Evolutionary conservation across 208 protist genomes (phyloP).

Genomic region (Vickermania spadyakhi): DNA sequence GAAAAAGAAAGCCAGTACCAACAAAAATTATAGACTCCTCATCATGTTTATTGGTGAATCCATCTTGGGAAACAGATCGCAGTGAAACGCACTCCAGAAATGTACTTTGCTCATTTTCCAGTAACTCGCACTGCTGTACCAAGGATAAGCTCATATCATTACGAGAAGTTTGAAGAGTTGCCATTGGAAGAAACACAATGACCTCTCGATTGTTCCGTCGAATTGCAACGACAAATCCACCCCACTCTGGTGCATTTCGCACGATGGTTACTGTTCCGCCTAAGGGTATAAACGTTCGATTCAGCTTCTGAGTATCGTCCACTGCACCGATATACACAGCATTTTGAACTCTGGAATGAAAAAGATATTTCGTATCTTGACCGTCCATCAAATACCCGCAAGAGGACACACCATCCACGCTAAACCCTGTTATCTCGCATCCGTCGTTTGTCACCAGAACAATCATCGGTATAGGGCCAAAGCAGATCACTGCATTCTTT

Average conservation of each 20-base stretch:
- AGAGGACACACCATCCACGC: constrained; percentile 14
- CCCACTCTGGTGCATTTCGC: constrained; percentile 39
- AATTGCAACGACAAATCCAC: constrained; percentile 33
- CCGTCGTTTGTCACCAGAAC: constrained; percentile 27
- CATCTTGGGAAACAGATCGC: not conserved
- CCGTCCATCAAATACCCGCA: constrained; percentile 16
- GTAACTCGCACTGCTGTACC: constrained; percentile 11
- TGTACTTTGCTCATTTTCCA: not conserved
- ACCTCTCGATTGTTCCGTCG: constrained; percentile 50
- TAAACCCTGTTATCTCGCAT: constrained; percentile 36
- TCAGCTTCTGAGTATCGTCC: constrained; percentile 32
- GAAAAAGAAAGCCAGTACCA: constrained; percentile 74
- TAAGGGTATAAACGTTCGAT: constrained; percentile 29
- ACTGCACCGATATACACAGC: constrained; percentile 19
- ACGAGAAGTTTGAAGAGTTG: constrained; percentile 9
- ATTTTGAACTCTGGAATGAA: constrained; percentile 8
- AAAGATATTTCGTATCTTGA: not conserved
- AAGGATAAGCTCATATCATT: constrained; percentile 11
- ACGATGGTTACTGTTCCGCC: constrained; percentile 60
- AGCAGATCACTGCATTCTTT: constrained; percentile 34
- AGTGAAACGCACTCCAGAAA: not conserved
- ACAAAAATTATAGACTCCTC: constrained; percentile 37
- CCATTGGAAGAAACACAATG: constrained; percentile 33
- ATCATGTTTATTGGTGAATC: not conserved
- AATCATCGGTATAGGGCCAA: constrained; percentile 49